Percentiles rank a stretch among this genome's conserved stretches.
Evolutionary conservation across 2,329 filamentous ascomycete species (phyloP).

Genomic region (Aspergillus thermomutatus): DNA sequence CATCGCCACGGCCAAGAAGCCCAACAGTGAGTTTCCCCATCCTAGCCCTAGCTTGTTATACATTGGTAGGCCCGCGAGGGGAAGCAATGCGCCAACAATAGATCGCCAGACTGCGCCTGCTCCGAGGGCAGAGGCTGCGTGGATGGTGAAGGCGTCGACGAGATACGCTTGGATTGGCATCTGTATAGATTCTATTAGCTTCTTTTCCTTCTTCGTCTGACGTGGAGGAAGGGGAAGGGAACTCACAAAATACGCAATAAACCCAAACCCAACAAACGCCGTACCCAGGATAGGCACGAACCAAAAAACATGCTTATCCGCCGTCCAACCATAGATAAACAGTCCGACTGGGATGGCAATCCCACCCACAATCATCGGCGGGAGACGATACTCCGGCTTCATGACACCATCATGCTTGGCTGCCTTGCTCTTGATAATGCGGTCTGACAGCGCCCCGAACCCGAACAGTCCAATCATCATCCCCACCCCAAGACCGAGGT

Average conservation of each 20-base stretch:
- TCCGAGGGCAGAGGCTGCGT: constrained; percentile 62
- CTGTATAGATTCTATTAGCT: too few relatives aligned
- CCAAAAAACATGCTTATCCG: constrained; percentile 50
- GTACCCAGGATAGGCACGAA: constrained; percentile 57
- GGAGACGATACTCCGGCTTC: constrained; percentile 44
- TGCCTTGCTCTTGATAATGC: constrained; percentile 22
- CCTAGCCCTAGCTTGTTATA: constrained; percentile 57
- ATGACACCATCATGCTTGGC: not conserved
- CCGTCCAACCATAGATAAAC: constrained; percentile 43
- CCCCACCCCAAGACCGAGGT: constrained; percentile 47
- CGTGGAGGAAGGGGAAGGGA: too few relatives aligned
- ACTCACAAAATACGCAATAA: constrained; percentile 20
- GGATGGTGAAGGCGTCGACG: constrained; percentile 58
- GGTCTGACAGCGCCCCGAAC: constrained; percentile 25
- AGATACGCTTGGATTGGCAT: constrained; percentile 62
- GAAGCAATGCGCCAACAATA: constrained; percentile 56
- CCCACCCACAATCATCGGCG: constrained; percentile 52
- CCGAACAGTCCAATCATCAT: constrained; percentile 25
- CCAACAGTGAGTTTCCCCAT: constrained; percentile 49
- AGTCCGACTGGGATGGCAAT: constrained; percentile 49
- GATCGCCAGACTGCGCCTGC: constrained; percentile 39
- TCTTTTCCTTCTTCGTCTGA: too few relatives aligned
- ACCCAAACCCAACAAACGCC: constrained; percentile 21
- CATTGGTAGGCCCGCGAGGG: constrained; percentile 56
- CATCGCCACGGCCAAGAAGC: not conserved